These are phyloP conservation scores for Cordyceps javanica DNA, from an alignment of 2,329 filamentous ascomycete species.

Conservation along the genomic window DNA sequence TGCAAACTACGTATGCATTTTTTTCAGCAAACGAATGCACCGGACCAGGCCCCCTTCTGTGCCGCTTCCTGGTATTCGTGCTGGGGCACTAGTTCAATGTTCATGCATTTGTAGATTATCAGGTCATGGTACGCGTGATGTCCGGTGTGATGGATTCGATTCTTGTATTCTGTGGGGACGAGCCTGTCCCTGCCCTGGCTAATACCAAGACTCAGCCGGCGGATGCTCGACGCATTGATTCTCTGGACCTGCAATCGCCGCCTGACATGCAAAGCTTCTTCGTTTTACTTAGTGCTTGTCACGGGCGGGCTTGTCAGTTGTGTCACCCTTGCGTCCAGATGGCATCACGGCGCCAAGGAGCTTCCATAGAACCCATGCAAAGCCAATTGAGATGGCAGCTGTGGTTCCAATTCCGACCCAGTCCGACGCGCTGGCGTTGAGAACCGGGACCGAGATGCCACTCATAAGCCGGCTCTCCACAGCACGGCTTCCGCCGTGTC, in stretches of 20 bases:
- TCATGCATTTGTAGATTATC: not conserved
- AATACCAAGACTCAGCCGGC: not conserved
- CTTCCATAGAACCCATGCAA: slow-evolving; percentile 63
- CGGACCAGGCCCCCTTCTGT: not conserved
- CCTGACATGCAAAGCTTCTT: slow-evolving; percentile 18
- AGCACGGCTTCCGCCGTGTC: slow-evolving; percentile 20
- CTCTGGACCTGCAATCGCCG: not conserved
- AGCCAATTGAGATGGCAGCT: slow-evolving; percentile 54
- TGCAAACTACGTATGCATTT: slow-evolving; percentile 4
- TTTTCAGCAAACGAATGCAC: not conserved
- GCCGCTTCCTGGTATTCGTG: not conserved
- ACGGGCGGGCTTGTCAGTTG: not conserved
- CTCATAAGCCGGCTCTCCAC: slow-evolving; percentile 40
- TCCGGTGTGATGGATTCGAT: not conserved
- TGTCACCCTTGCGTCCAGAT: not conserved
- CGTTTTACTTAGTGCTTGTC: slow-evolving; percentile 13
- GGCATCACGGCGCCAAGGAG: slow-evolving; percentile 33
- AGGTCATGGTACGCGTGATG: not conserved
- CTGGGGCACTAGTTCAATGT: not conserved
- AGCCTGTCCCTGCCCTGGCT: not conserved
- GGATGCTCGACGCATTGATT: not conserved
- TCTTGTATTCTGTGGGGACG: not conserved
- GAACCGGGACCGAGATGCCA: slow-evolving; percentile 57
- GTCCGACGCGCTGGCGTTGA: slow-evolving; percentile 45
- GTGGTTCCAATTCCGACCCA: slow-evolving; percentile 52